These are phyloP conservation scores for Sporothrix humicola DNA, from an alignment of 2,329 filamentous ascomycete genomes.

Conservation along the genomic window DNA sequence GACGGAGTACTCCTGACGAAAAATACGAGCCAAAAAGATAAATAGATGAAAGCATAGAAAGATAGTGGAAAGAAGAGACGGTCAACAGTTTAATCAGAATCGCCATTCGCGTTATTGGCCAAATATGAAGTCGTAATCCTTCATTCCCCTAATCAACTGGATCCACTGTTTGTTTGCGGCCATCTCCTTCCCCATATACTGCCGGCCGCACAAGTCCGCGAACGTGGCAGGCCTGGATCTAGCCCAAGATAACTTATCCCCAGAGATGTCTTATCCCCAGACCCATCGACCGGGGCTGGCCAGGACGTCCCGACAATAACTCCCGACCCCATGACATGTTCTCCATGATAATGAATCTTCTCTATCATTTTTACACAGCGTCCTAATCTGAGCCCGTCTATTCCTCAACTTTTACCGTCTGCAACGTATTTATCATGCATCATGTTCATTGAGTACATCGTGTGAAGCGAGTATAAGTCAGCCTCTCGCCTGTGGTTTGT, in stretches of 20 bases:
- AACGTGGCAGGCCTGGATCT: not conserved
- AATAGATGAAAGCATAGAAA: not conserved
- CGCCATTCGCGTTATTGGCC: not conserved
- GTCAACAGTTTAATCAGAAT: not conserved
- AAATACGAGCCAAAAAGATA: conserved; percentile 1
- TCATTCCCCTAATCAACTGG: not conserved
- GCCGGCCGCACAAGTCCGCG: not conserved
- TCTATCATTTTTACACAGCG: not conserved
- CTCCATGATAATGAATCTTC: not conserved
- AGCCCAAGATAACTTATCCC: not conserved
- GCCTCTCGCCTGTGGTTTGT: not conserved
- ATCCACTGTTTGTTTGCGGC: not conserved
- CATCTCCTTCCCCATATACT: not conserved
- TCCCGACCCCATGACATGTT: too few species aligned
- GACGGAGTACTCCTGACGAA: too few species aligned
- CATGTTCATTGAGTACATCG: not conserved
- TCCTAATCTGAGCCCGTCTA: not conserved
- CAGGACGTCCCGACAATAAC: not conserved
- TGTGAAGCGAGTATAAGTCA: not conserved
- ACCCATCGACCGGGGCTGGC: not conserved
- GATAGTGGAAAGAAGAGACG: not conserved
- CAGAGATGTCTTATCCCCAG: not conserved
- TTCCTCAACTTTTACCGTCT: not conserved
- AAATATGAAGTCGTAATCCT: not conserved
- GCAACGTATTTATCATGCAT: not conserved